phyloP scores from a whole-genome alignment of 805 yeast genomes.

The Saturnispora gosingensis region DNA sequence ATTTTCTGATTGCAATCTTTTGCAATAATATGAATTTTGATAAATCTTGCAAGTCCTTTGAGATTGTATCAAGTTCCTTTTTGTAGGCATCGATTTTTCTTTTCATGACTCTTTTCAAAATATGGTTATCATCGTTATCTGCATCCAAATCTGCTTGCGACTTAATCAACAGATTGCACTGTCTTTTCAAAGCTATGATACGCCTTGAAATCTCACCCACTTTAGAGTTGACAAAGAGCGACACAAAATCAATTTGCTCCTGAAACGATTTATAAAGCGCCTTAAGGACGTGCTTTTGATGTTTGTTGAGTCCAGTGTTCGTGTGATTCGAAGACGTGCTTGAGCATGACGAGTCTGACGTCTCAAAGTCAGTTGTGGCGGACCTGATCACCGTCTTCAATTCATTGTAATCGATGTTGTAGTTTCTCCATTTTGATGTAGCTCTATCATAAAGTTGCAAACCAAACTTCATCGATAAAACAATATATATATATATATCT shows the following conservation, averaged over 20 bases:
- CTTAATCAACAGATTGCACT: constrained; percentile 21
- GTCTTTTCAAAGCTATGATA: constrained; percentile 21
- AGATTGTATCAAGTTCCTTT: constrained; percentile 34
- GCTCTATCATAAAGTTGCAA: constrained; percentile 63
- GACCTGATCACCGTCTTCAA: constrained; percentile 55
- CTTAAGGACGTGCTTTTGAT: constrained; percentile 20
- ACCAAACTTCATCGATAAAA: constrained; percentile 70
- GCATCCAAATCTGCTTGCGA: constrained; percentile 9
- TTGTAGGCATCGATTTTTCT: constrained; percentile 21
- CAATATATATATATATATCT: too few species aligned
- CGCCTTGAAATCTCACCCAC: constrained; percentile 57
- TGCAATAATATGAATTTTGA: constrained; percentile 67
- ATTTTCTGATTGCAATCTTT: constrained; percentile 62
- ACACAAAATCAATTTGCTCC: constrained; percentile 51
- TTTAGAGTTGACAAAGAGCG: constrained; percentile 58
- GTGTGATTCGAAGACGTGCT: constrained; percentile 5
- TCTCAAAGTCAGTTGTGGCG: constrained; percentile 34
- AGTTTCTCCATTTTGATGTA: constrained; percentile 79
- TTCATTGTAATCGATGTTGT: constrained; percentile 77
- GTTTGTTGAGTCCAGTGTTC: constrained; percentile 9
- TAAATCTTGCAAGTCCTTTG: constrained; percentile 49
- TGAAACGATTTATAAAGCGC: constrained; percentile 36
- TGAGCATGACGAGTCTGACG: constrained; percentile 13
- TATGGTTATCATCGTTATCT: constrained; percentile 5
- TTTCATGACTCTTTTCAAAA: constrained; percentile 16